phyloP scores from a whole-genome alignment of 495 filamentous ascomycete species.

The Jackrogersella minutella region DNA sequence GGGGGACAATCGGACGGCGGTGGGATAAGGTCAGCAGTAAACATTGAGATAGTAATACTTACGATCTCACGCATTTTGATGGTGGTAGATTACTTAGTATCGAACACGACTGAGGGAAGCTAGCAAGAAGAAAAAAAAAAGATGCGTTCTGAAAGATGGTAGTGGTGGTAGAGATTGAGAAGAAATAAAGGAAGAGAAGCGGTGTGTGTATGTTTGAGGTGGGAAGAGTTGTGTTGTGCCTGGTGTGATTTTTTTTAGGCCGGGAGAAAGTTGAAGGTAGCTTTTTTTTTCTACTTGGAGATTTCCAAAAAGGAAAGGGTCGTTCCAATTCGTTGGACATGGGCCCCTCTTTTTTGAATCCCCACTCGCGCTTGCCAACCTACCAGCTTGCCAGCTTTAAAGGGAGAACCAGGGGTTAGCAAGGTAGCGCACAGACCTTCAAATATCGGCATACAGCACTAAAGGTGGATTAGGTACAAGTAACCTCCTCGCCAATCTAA shows the following conservation, averaged over 20 bases:
- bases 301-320: conserved; percentile 38
- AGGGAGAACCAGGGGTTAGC: too few relatives aligned
- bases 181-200: conserved; percentile 41
- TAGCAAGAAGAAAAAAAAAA: conserved; percentile 42
- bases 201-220: conserved; percentile 35
- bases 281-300: conserved; percentile 37
- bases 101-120: conserved; percentile 36
- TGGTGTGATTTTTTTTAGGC: conserved; percentile 18
- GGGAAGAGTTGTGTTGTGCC: conserved; percentile 36
- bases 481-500: conserved; percentile 3
- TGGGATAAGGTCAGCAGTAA: conserved; percentile 79
- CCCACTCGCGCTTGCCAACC: not conserved
- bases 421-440: conserved; percentile 19
- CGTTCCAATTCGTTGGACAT: conserved; percentile 23
- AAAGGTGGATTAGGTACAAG: conserved; percentile 7
- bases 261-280: conserved; percentile 33
- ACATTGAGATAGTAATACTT: conserved; percentile 58
- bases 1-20: conserved; percentile 20
- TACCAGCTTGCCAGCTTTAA: not conserved
- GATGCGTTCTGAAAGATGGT: conserved; percentile 40
- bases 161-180: conserved; percentile 39
- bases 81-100: conserved; percentile 42
- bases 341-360: conserved; percentile 28
- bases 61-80: conserved; percentile 93
- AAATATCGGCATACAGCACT: conserved; percentile 2